Evolutionary conservation across 192 early-diverging fungal genomes (phyloP), one percentile per base, ranked within the genome.

Genomic region (Linderina pennispora): DNA sequence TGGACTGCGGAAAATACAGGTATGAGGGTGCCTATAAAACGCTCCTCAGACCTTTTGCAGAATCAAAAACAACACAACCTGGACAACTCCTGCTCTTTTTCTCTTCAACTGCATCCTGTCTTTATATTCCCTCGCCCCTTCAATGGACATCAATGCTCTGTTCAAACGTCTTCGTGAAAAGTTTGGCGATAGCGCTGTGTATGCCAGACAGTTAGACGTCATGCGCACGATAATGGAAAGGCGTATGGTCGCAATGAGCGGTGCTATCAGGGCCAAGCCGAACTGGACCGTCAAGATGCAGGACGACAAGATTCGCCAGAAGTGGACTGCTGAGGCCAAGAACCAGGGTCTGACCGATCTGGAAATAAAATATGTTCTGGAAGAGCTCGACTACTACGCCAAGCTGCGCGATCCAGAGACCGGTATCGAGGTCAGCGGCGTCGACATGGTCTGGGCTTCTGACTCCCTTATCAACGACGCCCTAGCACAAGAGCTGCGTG

Each of bases 211-310:
- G n/a, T n/a, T n/a, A n/a, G n/a, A n/a, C n/a, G n/a, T n/a, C n/a
- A n/a, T n/a, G n/a, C n/a, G n/a, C n/a, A n/a, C n/a, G n/a, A n/a
- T n/a, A n/a, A n/a, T n/a, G n/a, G 55, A 71, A 37, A 46, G 46
- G 36, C 58, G 54, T 19, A 45, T 77, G 4, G 35, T 48, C 8
- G 43, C 44, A n/a, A 58, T 65, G 43, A 57, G 61, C 43, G 49
- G 58, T 7, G 61, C 65, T 15, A 77, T 81, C 34, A 75, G 71
- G 21, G 60, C 52, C 31, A 79, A 77, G 42, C 56, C 47, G 15
- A 24, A 58, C 15, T 81, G 79, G 79, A 41, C 56, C 13, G n/a
- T 8, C 40, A 60, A 60, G 47, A 47, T 59, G 45, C 33, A 26
- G 38, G 51, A 40, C 18, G 48, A 37, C 3, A 48, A 42, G 39